A percentile compares a stretch with the other conserved stretches of the same genome.
Conservation (phyloP, 2,329 filamentous ascomycete species). For the Monosporascus sp. region DNA sequence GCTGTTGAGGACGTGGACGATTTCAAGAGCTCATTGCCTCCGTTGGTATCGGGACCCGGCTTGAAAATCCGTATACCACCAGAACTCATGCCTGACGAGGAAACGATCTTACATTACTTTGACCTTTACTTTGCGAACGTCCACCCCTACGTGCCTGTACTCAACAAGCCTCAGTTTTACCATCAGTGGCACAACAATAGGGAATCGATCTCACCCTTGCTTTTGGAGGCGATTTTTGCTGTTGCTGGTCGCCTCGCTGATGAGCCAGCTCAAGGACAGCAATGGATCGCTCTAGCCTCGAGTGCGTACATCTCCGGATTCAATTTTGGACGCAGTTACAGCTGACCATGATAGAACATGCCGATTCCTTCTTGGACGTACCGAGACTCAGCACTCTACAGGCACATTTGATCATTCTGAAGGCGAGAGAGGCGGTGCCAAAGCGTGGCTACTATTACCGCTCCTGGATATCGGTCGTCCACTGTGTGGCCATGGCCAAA, state of each 20-base stretch:
- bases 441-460: conserved; percentile 95
- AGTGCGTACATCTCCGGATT: conserved; percentile 45
- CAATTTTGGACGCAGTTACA: not conserved
- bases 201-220: conserved; percentile 79
- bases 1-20: conserved; percentile 69
- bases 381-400: conserved; percentile 88
- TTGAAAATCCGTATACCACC: conserved; percentile 82
- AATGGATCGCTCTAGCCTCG: conserved; percentile 87
- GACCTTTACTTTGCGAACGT: conserved; percentile 86
- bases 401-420: conserved; percentile 79
- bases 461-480: conserved; percentile 94
- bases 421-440: conserved; percentile 85
- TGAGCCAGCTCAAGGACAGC: conserved; percentile 77
- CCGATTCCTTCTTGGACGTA: conserved; percentile 89
- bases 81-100: conserved; percentile 87
- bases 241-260: conserved; percentile 81
- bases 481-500: conserved; percentile 88
- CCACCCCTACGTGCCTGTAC: conserved; percentile 86
- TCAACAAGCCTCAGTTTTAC: conserved; percentile 78
- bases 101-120: conserved; percentile 78
- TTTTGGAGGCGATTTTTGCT: conserved; percentile 87
- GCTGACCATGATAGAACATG: conserved; percentile 60
- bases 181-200: conserved; percentile 83
- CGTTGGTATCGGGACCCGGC: conserved; percentile 63
- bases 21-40: conserved; percentile 65